A percentile compares a stretch with the other conserved stretches of the same genome.
These are phyloP conservation scores for Colletotrichum sp. DNA, from an alignment of 2,329 filamentous ascomycete species.

Conservation along the genomic window DNA sequence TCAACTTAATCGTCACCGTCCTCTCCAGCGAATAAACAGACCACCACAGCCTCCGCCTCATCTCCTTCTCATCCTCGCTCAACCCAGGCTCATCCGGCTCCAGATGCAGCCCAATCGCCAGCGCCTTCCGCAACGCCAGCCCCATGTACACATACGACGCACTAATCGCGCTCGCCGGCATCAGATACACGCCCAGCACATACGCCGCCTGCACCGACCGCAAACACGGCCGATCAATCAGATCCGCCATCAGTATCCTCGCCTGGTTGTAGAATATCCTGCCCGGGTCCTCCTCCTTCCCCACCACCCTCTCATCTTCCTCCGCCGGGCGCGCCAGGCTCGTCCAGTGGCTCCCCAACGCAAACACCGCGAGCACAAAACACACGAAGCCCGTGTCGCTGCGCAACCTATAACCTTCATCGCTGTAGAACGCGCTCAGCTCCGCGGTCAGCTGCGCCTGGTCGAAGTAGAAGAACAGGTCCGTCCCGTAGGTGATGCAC, in stretches of 20 bases:
- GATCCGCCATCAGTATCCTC: conserved; percentile 32
- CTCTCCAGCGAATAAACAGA: conserved; percentile 33
- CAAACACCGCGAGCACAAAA: conserved; percentile 29
- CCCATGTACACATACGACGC: conserved; percentile 37
- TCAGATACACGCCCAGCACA: conserved; percentile 37
- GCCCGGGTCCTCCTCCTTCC: conserved; percentile 29
- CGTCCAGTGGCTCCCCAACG: conserved; percentile 39
- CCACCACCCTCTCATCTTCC: conserved; percentile 1
- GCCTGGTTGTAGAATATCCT: conserved; percentile 34
- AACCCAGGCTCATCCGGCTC: conserved; percentile 26
- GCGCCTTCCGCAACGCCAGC: conserved; percentile 30
- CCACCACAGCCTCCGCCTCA: conserved; percentile 31
- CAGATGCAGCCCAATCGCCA: conserved; percentile 32
- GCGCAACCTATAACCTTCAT: conserved; percentile 23
- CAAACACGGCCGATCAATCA: conserved; percentile 36
- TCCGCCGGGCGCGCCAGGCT: conserved; percentile 30
- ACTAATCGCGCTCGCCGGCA: conserved; percentile 37
- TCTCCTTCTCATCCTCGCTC: conserved; percentile 27
- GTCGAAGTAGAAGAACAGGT: conserved; percentile 35
- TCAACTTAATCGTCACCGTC: conserved; percentile 28
- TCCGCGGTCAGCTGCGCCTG: conserved; percentile 28
- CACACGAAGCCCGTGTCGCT: conserved; percentile 30
- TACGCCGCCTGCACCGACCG: conserved; percentile 37
- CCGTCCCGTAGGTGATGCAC: conserved; percentile 30
- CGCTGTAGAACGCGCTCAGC: conserved; percentile 29